Evolutionary conservation across 331 rosid genomes (phyloP), one percentile per base, ranked within the genome.

Genomic region (Phaseolus coccineus): DNA sequence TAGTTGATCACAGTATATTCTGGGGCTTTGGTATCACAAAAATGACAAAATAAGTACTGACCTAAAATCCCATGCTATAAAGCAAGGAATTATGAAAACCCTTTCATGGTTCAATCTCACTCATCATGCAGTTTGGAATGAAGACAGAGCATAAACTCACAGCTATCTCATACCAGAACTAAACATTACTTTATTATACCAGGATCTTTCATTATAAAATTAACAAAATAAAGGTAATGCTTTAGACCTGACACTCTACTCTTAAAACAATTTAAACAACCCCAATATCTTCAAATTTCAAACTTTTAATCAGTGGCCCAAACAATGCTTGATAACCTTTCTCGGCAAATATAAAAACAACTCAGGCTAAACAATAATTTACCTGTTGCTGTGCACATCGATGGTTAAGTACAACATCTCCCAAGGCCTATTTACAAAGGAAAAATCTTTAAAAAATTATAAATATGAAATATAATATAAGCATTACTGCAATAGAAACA

Each of bases 391-490:
- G 91, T 58, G 97, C 97, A 73, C 97, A 89, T 75, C 97, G 87
- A 85, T 91, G 97, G 79, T 91, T 91, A 70, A 91, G 90, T 55
- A 91, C 97, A 84, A 67, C 97, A 89, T 91, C 97, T 77, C 97
- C 97, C 73, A 91, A 76, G 67, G 80, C 94, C 94, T 91, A 77
- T 35, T 81, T 51, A 80, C 76, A 84, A 30, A 71, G 61, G 59
- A 47, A 82, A 73, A 66, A 65, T 15, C 33, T 37, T 40, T 42
- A 47, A 27, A 55, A 37, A 55, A 44, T 47, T 40, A 81, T 40
- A 68, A 78, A 64, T 56, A 8, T 31, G 12, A 51, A 63, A 82
- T 28, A 53, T 44, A 63, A 82, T 28, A 53, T 44, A 71, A 77
- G 55, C 58, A 71, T 31, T 52, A 51, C 27, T 44, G 55, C 70